A percentile compares a stretch with the other conserved stretches of the same genome.
Conservation (phyloP, 2,329 filamentous ascomycete genomes). For the Pseudogymnoascus sp. region DNA sequence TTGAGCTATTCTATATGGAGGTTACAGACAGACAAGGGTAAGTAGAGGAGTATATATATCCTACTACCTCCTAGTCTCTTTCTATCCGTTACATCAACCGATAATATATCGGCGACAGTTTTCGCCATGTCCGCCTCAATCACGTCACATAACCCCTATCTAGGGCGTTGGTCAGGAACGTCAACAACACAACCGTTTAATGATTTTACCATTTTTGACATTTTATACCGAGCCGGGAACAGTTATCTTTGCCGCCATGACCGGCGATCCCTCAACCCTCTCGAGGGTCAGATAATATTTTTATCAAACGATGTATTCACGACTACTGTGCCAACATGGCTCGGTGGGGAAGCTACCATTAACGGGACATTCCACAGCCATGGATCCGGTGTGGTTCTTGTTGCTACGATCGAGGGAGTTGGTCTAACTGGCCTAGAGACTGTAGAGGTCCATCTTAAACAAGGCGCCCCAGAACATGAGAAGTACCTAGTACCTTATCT, state of each 20-base stretch:
- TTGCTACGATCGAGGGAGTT: background rate
- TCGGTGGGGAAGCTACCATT: background rate
- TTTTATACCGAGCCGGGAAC: background rate
- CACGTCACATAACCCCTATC: background rate
- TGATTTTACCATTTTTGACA: background rate
- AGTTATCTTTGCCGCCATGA: background rate
- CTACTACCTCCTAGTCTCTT: background rate
- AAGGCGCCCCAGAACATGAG: background rate
- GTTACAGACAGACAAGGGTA: background rate
- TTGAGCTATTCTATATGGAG: background rate
- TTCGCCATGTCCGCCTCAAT: background rate
- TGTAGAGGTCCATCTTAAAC: background rate
- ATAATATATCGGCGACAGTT: background rate
- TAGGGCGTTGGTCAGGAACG: background rate
- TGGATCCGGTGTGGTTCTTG: background rate
- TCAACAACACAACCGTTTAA: background rate
- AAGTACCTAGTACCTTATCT: background rate
- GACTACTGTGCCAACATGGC: background rate
- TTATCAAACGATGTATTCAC: background rate
- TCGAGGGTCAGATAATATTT: background rate
- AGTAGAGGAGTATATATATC: background rate
- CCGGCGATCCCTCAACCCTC: background rate
- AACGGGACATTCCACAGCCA: background rate
- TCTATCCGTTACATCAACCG: background rate
- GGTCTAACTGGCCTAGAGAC: background rate